These are phyloP conservation scores for Kodamaea sagamina DNA, from an alignment of 805 yeast species.

Conservation along the genomic window DNA sequence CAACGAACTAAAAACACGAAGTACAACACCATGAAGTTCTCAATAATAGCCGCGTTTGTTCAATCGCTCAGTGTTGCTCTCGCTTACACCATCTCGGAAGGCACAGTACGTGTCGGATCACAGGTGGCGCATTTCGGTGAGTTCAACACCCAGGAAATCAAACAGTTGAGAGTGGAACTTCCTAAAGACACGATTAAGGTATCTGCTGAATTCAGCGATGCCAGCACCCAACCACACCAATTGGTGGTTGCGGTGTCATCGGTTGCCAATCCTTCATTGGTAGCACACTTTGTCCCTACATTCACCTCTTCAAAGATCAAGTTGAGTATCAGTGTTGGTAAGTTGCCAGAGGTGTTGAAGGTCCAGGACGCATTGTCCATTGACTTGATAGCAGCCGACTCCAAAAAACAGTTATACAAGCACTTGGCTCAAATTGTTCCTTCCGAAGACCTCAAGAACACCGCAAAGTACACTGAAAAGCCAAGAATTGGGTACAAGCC, in stretches of 20 bases:
- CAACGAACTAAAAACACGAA: slow-evolving; percentile 8
- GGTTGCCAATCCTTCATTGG: slow-evolving; percentile 30
- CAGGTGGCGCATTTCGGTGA: slow-evolving; percentile 31
- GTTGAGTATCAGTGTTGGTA: slow-evolving; percentile 27
- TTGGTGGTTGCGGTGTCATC: slow-evolving; percentile 32
- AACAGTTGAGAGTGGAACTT: slow-evolving; percentile 30
- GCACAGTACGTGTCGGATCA: slow-evolving; percentile 30
- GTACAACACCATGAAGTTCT: slow-evolving; percentile 23
- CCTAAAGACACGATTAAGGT: slow-evolving; percentile 36
- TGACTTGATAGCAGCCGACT: slow-evolving; percentile 34
- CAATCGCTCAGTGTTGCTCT: slow-evolving; percentile 23
- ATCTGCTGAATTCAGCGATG: slow-evolving; percentile 24
- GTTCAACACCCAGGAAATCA: slow-evolving; percentile 31
- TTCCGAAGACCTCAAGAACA: slow-evolving; percentile 24
- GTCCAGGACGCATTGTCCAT: slow-evolving; percentile 32
- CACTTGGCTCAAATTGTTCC: slow-evolving; percentile 36
- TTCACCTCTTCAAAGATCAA: slow-evolving; percentile 23
- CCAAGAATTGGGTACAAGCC: slow-evolving; percentile 51
- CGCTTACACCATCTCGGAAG: slow-evolving; percentile 34
- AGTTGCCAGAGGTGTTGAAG: slow-evolving; percentile 40
- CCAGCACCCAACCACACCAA: slow-evolving; percentile 35
- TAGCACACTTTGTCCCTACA: slow-evolving; percentile 33
- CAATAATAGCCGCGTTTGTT: slow-evolving; percentile 18
- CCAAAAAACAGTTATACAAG: slow-evolving; percentile 23
- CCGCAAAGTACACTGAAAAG: slow-evolving; percentile 24